Conservation (phyloP, 2,329 filamentous ascomycete species). For the Dryadomyces quercus-mongolicae region DNA sequence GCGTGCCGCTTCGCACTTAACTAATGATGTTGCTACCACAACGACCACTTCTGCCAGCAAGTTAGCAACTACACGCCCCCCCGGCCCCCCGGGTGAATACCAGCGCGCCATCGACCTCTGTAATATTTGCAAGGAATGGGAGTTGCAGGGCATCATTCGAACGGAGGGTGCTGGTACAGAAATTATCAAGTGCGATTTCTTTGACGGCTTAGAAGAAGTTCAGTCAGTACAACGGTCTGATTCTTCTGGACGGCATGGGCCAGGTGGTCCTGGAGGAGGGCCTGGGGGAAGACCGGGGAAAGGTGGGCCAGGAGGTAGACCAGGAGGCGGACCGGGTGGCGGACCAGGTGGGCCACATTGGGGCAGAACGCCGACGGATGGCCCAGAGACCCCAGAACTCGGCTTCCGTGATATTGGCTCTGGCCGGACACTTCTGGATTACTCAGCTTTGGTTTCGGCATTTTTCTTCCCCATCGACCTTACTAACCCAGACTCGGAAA, state of each 20-base stretch:
- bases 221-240: background rate
- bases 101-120: conserved; percentile 3
- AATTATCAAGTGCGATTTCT: conserved; percentile 6
- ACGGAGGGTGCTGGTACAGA: conserved; percentile 4
- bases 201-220: conserved; percentile 2
- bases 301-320: background rate
- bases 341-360: no score
- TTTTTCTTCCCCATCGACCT: conserved; percentile 5
- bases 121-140: background rate
- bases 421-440: conserved; percentile 1
- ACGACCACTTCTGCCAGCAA: no score
- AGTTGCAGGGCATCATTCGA: conserved; percentile 3
- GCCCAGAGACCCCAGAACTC: background rate
- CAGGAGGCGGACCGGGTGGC: background rate
- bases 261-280: background rate
- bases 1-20: no score
- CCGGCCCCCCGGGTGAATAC: background rate
- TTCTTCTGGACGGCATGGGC: background rate
- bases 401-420: conserved; percentile 1
- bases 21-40: background rate
- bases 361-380: no score
- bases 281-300: background rate
- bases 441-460: conserved; percentile 3
- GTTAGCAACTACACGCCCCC: background rate
- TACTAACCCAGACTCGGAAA: background rate